Percentiles rank a stretch among this genome's conserved stretches.
Evolutionary conservation across 2,329 filamentous ascomycete species (phyloP).

Genomic region (Colletotrichum noveboracense): DNA sequence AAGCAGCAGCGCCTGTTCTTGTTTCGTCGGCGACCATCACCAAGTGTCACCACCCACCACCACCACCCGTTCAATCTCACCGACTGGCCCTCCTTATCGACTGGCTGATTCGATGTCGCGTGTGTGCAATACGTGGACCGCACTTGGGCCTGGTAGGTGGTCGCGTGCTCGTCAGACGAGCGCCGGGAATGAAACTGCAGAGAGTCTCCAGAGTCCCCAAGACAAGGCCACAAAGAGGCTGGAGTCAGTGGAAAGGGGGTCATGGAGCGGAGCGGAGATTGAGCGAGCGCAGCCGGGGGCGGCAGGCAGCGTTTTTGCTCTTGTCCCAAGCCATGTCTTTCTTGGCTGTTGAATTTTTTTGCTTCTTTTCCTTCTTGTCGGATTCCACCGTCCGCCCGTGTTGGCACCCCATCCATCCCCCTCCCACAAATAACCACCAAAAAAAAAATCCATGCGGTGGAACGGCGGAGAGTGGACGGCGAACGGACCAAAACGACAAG

Average conservation of each 20-base stretch:
- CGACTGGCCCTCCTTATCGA: background rate
- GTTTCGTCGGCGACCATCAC: background rate
- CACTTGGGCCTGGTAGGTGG: background rate
- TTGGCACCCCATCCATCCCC: background rate
- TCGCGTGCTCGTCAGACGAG: background rate
- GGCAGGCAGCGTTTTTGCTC: background rate
- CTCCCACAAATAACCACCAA: background rate
- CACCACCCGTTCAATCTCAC: background rate
- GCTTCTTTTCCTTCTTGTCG: background rate
- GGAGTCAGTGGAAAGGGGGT: background rate
- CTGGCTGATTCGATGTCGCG: background rate
- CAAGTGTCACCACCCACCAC: background rate
- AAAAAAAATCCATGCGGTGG: background rate
- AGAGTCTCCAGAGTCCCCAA: background rate
- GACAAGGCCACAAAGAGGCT: background rate
- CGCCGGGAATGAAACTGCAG: background rate
- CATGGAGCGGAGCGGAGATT: background rate
- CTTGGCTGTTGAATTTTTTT: background rate
- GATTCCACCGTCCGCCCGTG: background rate
- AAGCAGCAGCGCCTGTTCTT: background rate
- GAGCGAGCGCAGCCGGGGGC: background rate
- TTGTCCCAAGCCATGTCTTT: background rate
- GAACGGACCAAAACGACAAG: slow-evolving; percentile 13
- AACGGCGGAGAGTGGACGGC: background rate
- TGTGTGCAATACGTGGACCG: background rate